Evolutionary conservation across 2,329 filamentous ascomycete species (phyloP).

Genomic region (Eutypa lata): DNA sequence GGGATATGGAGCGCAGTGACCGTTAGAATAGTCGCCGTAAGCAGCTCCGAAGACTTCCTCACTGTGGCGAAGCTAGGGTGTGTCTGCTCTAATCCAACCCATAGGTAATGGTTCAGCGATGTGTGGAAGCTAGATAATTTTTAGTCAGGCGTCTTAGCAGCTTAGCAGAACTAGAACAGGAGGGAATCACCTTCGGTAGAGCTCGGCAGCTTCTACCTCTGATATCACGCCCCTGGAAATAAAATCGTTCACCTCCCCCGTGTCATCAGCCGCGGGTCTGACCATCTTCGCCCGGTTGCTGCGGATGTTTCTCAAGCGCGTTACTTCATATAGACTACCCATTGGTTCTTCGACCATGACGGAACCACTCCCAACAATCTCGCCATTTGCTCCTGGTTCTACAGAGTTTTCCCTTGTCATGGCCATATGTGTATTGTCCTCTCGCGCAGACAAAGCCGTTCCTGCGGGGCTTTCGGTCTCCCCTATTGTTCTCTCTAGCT

Average conservation of each 20-base stretch:
- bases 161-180: too few relatives aligned
- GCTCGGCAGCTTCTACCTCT: constrained; percentile 43
- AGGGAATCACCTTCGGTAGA: constrained; percentile 42
- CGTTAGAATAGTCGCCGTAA: constrained; percentile 55
- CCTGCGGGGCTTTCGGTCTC: constrained; percentile 21
- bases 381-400: constrained; percentile 32
- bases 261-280: background rate
- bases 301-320: constrained; percentile 39
- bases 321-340: constrained; percentile 53
- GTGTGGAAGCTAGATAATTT: constrained; percentile 35
- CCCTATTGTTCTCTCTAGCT: constrained; percentile 22
- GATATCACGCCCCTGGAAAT: constrained; percentile 46
- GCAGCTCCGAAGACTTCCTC: constrained; percentile 51
- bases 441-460: constrained; percentile 22
- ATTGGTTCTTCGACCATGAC: constrained; percentile 46
- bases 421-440: constrained; percentile 33
- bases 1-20: constrained; percentile 60
- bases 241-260: constrained; percentile 36
- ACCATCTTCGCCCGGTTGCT: constrained; percentile 14
- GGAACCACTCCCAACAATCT: constrained; percentile 28
- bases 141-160: too few relatives aligned
- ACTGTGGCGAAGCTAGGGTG: constrained; percentile 47
- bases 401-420: constrained; percentile 44
- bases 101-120: constrained; percentile 49
- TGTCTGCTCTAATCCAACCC: constrained; percentile 48